Base-by-base conservation (phyloP, 306 rosid genomes). In the Macrotyloma uniflorum region DNA sequence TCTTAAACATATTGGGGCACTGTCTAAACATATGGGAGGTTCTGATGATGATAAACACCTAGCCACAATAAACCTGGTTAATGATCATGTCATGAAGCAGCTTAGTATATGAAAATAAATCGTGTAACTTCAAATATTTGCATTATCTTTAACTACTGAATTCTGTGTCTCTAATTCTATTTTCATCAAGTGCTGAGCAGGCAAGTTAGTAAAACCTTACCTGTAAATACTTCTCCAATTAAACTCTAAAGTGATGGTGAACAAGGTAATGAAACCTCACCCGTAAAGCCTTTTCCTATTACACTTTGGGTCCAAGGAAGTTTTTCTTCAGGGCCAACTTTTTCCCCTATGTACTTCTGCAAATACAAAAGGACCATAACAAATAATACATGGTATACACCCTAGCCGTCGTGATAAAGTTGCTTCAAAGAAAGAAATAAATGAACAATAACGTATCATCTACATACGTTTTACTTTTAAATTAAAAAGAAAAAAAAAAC, bases 291-390 rank as follows among this genome's bases (percentile, higher is more conserved):
- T 74, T 83, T 92, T 67, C 24, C 70, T 16, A 90, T 79, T 71
- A 49, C 85, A 74, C 74, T 23, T 75, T 79, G 68, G 71, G 50
- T 73, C 90, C 89, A 88, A 69, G 76, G 22, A 72, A 79, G 67
- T 62, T 59, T 71, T 82, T 79, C 95, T 45, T 77, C 80, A 5
- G 84, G 85, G 58, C 87, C 23, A 59, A 80, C 76, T 59, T 88
- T 90, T 85, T 85, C 87, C 78, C 40, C 87, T 30, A 92, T 64
- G 83, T 82, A 92, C 16, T 84, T 84, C 97, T 90, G 88, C 54
- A 76, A 80, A 84, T 59, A 18, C n/a, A 7, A 18, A 71, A 33
- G 54, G 43, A 53, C 77, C 42, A 61, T 3, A 65, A 42, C 61
- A 80, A 33, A 51, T 28, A 6, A 67, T 28, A 13, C 26, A 54